A percentile compares a stretch with the other conserved stretches of the same genome.
Conservation (phyloP, 768 basidiomycete genomes). For the Ramaria sp. region DNA sequence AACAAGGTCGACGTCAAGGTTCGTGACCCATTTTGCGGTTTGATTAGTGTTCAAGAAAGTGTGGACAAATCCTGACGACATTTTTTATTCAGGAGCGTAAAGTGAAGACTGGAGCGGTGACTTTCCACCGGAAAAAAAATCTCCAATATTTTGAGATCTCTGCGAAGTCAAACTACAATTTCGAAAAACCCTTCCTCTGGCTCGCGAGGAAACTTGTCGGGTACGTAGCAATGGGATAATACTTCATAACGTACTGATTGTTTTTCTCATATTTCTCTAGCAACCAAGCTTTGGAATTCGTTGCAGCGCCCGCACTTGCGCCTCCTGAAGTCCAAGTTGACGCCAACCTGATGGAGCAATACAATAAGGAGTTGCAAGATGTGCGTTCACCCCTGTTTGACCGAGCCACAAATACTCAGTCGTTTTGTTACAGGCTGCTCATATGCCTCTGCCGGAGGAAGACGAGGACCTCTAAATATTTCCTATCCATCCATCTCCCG, state of each 20-base stretch:
- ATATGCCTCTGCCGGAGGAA: slow-evolving; percentile 94
- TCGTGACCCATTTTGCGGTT: slow-evolving; percentile 16
- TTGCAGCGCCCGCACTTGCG: slow-evolving; percentile 90
- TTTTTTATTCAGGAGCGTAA: slow-evolving; percentile 74
- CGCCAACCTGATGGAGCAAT: slow-evolving; percentile 61
- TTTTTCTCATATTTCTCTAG: slow-evolving; percentile 27
- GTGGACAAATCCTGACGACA: slow-evolving; percentile 2
- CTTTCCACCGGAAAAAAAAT: slow-evolving; percentile 99
- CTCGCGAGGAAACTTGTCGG: slow-evolving; percentile 96
- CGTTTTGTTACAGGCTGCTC: slow-evolving; percentile 53
- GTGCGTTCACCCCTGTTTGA: slow-evolving; percentile 27
- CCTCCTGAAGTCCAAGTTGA: slow-evolving; percentile 91
- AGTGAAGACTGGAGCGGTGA: slow-evolving; percentile 97
- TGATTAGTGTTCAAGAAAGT: neutral
- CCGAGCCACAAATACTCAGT: neutral
- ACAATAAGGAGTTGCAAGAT: slow-evolving; percentile 63
- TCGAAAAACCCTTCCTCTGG: slow-evolving; percentile 99
- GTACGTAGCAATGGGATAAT: slow-evolving; percentile 35
- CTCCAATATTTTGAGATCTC: slow-evolving; percentile 99
- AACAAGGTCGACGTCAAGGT: slow-evolving; percentile 99
- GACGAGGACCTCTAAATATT: slow-evolving; percentile 68
- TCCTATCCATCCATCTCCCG: neutral
- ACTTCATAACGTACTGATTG: neutral
- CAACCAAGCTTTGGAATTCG: slow-evolving; percentile 83
- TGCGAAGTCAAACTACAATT: slow-evolving; percentile 99